Evolutionary conservation across 1,284 basidiomycete species (phyloP).

Genomic region (Ceratobasidium sp.): DNA sequence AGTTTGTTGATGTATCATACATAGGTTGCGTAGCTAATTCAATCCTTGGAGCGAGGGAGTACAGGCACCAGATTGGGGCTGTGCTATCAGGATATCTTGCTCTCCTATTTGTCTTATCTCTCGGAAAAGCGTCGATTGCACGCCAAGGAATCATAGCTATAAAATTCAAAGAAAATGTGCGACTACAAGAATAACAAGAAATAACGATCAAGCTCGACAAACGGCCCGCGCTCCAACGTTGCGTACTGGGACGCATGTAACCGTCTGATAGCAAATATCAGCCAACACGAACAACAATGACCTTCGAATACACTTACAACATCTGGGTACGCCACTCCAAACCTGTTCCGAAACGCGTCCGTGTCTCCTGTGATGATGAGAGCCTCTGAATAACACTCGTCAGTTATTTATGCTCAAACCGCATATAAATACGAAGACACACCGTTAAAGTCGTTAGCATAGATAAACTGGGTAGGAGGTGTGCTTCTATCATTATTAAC

Average conservation of each 20-base stretch:
- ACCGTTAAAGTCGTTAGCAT: slow-evolving; percentile 14
- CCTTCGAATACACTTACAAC: slow-evolving; percentile 4
- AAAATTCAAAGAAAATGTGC: too few relatives aligned
- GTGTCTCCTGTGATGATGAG: slow-evolving; percentile 5
- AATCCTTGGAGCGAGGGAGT: too few relatives aligned
- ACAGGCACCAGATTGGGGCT: too few relatives aligned
- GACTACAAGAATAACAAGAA: too few relatives aligned
- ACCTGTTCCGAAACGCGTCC: background rate
- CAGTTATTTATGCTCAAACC: background rate
- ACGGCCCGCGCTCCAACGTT: too few relatives aligned
- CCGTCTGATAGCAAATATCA: background rate
- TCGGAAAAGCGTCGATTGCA: too few relatives aligned
- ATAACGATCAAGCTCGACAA: too few relatives aligned
- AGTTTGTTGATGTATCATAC: background rate
- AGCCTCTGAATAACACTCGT: background rate
- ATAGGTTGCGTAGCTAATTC: too few relatives aligned
- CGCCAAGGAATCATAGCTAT: too few relatives aligned
- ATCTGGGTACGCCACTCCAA: background rate
- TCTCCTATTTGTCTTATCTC: too few relatives aligned
- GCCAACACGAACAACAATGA: background rate
- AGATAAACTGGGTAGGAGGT: background rate
- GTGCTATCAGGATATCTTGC: too few relatives aligned
- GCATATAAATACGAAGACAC: background rate
- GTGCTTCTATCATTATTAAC: slow-evolving; percentile 34
- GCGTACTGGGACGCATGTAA: slow-evolving; percentile 19